Base-by-base conservation (phyloP, 2,329 filamentous ascomycete genomes). In the Calonectria multiphialidica region DNA sequence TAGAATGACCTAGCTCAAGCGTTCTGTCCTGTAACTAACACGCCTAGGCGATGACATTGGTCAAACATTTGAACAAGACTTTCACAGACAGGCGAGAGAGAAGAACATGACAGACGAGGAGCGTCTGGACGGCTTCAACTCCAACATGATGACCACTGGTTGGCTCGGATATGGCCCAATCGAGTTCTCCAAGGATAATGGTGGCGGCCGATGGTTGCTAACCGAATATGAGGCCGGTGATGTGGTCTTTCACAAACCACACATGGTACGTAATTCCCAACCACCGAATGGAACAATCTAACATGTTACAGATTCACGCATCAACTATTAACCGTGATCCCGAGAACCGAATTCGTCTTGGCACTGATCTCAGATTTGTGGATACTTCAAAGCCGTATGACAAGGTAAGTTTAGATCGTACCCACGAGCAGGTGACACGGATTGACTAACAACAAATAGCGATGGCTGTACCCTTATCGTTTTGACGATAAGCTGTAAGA, bases 131-230 rank as follows among this genome's bases (percentile, higher is more conserved):
- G 88, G 86, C 2, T 91, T 90, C 78, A 92, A 92, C 74, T 82
- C 84, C 23, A 91, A 91, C 73, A 92, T 92, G 90, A 88, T 91
- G 83, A 82, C 83, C 0, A 88, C 85, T 0, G 90, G 89, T 0
- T 79, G 91, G 42, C 82, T 92, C 2, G 86, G 86, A 12, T 86
- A 90, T 35, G 86, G 84, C 0, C 87, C 89, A 1, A 83, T 82
- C 1, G 78, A 76, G 37, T 85, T 84, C 74, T 80, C 75, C 6
- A 70, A 79, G 30, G 67, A 73, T 28, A 73, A 82, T n/a, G 70
- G 72, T 4, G 71, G 70, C 2, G 76, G 76, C 37, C 74, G 77
- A 62, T 85, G 84, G 84, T 76, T 86, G 5, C 77, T 84, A 3
- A 79, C 81, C 3, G 80, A 78, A 21, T 86, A 85, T 42, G 81